Evolutionary conservation across 139 green algal species (phyloP).

Genomic region (Mesotaenium endlicherianum): DNA sequence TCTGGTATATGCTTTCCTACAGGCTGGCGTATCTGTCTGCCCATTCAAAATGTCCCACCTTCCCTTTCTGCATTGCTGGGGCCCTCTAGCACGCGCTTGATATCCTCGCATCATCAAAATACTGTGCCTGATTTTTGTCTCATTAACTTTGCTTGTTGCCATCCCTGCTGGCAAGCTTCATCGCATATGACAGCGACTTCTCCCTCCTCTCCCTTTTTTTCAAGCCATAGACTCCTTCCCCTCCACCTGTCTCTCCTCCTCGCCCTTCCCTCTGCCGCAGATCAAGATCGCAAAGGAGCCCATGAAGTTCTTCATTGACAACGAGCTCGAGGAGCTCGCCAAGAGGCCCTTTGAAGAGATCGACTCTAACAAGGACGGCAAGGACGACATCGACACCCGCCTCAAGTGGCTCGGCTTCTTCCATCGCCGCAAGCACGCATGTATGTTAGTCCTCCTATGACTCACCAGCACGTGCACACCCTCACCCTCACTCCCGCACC

Average conservation of each 20-base stretch:
- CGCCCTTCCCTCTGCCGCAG: not conserved
- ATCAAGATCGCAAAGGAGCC: slow-evolving; percentile 41
- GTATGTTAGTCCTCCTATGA: slow-evolving; percentile 25
- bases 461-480: no score
- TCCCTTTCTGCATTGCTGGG: no score
- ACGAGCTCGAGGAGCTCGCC: slow-evolving; percentile 16
- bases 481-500: not conserved
- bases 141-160: no score
- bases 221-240: not conserved
- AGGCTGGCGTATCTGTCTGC: no score
- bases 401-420: slow-evolving; percentile 97
- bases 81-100: no score
- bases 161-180: no score
- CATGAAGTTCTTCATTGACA: slow-evolving; percentile 39
- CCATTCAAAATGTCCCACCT: no score
- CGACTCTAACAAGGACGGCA: slow-evolving; percentile 40
- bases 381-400: slow-evolving; percentile 91
- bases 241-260: slow-evolving; percentile 13
- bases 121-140: no score
- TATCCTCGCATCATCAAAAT: no score
- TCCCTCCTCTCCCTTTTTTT: not conserved
- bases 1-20: no score
- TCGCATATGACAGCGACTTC: no score
- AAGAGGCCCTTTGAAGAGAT: slow-evolving; percentile 14
- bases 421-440: slow-evolving; percentile 88